A percentile compares a stretch with the other conserved stretches of the same genome.
Conservation (phyloP, 257 asterid species). For the Solanum tarapatanum region DNA sequence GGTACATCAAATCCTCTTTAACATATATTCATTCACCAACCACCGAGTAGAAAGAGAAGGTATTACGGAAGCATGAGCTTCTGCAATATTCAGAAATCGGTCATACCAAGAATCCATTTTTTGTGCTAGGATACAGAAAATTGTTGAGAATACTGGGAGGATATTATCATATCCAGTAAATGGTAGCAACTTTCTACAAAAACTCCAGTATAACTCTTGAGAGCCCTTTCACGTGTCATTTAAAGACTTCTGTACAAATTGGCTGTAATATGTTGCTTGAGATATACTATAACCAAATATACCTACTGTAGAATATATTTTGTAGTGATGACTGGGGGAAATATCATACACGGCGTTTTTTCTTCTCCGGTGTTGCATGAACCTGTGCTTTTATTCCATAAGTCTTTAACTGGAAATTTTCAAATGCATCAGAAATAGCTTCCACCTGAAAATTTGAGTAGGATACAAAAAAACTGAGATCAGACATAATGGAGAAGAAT, state of each 20-base stretch:
- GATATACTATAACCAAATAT: not conserved
- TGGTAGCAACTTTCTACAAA: not conserved
- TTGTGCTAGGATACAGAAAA: not conserved
- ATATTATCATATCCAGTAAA: not conserved
- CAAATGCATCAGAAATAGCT: conserved; percentile 75
- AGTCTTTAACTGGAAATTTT: conserved; percentile 74
- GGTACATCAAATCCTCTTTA: not conserved
- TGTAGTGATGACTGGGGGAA: not conserved
- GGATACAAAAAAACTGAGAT: not conserved
- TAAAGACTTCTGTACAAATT: not conserved
- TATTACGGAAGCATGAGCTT: not conserved
- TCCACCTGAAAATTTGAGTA: conserved; percentile 46
- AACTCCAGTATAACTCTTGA: not conserved
- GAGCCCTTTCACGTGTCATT: not conserved
- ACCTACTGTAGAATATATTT: not conserved
- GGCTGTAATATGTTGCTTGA: not conserved
- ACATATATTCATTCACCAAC: not conserved
- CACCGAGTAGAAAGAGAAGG: not conserved
- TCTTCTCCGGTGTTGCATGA: conserved; percentile 72
- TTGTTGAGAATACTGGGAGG: not conserved
- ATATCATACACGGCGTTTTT: conserved; percentile 36
- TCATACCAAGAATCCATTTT: not conserved
- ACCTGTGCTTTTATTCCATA: conserved; percentile 79
- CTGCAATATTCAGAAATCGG: not conserved
- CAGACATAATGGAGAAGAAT: not conserved